phyloP scores from a whole-genome alignment of 163 green algal species.

The Chlorella variabilis region DNA sequence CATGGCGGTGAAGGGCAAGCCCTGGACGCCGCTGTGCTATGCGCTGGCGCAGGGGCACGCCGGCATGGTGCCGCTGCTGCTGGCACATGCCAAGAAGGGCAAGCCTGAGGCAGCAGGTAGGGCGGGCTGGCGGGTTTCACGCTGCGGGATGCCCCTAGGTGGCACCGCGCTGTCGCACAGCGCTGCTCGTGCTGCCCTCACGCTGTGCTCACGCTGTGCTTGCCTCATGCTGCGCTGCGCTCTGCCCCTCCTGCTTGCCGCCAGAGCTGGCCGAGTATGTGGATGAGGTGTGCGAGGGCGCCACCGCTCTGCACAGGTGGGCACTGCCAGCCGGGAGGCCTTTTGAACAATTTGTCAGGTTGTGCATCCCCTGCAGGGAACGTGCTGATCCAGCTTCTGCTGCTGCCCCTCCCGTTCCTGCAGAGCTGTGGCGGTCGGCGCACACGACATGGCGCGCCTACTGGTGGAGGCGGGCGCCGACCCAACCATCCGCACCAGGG shows the following conservation, averaged over 20 bases:
- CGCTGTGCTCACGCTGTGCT: no score
- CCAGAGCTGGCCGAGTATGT: slow-evolving; percentile 31
- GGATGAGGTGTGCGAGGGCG: slow-evolving; percentile 6
- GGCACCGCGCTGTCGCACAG: no score
- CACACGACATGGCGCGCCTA: slow-evolving; percentile 9
- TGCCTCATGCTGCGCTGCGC: no score
- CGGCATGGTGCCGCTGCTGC: slow-evolving; percentile 29
- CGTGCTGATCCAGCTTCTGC: no score
- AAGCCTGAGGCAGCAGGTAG: slow-evolving; percentile 16
- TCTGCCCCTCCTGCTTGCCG: neutral
- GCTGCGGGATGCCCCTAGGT: no score
- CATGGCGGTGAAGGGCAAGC: neutral
- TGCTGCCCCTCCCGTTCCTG: no score
- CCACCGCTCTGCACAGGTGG: slow-evolving; percentile 28
- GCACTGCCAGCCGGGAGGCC: neutral
- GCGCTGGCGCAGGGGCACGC: slow-evolving; percentile 9
- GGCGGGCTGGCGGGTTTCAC: no score
- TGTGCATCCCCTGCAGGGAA: slow-evolving; percentile 1
- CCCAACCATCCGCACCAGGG: neutral
- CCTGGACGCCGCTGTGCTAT: slow-evolving; percentile 28
- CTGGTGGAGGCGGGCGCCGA: slow-evolving; percentile 16
- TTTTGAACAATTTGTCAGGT: neutral
- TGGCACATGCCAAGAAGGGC: slow-evolving; percentile 16
- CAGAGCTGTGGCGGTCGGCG: slow-evolving; percentile 13
- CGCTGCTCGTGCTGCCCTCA: no score